A percentile compares a stretch with the other conserved stretches of the same genome.
These are phyloP conservation scores for Penicillium antarcticum DNA, from an alignment of 495 filamentous ascomycete genomes.

Conservation along the genomic window DNA sequence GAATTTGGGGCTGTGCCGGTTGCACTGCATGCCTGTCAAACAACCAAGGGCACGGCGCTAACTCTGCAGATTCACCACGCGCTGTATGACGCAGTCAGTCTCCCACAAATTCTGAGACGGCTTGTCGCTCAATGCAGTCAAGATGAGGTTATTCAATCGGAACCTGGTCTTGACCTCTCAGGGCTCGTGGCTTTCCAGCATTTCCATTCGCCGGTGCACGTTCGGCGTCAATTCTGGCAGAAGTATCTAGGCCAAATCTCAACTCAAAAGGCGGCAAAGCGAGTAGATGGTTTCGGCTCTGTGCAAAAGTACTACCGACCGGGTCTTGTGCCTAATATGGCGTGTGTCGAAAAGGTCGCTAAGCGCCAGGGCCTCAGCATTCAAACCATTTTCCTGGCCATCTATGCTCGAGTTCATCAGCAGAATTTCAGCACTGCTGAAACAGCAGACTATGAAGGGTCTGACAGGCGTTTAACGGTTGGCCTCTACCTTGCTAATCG, in stretches of 20 bases:
- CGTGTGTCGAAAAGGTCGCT: conserved; percentile 23
- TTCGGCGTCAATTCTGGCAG: conserved; percentile 31
- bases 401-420: conserved; percentile 31
- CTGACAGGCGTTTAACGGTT: conserved; percentile 12
- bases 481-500: conserved; percentile 39
- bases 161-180: conserved; percentile 17
- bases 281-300: conserved; percentile 11
- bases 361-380: conserved; percentile 27
- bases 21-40: conserved; percentile 26
- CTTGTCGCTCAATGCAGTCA: conserved; percentile 18
- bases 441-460: not conserved
- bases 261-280: not conserved
- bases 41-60: conserved; percentile 16
- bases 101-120: conserved; percentile 24
- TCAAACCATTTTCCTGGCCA: conserved; percentile 33
- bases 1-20: conserved; percentile 20
- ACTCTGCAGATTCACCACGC: conserved; percentile 36
- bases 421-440: conserved; percentile 2
- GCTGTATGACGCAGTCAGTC: conserved; percentile 34
- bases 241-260: conserved; percentile 23
- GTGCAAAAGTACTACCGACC: conserved; percentile 28
- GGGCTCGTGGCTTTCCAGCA: conserved; percentile 29
- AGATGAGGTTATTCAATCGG: not conserved
- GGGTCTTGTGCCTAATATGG: conserved; percentile 25
- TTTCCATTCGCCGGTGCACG: conserved; percentile 21